Base-by-base conservation (phyloP, 2,329 filamentous ascomycete species). In the Colletotrichum simmondsii region DNA sequence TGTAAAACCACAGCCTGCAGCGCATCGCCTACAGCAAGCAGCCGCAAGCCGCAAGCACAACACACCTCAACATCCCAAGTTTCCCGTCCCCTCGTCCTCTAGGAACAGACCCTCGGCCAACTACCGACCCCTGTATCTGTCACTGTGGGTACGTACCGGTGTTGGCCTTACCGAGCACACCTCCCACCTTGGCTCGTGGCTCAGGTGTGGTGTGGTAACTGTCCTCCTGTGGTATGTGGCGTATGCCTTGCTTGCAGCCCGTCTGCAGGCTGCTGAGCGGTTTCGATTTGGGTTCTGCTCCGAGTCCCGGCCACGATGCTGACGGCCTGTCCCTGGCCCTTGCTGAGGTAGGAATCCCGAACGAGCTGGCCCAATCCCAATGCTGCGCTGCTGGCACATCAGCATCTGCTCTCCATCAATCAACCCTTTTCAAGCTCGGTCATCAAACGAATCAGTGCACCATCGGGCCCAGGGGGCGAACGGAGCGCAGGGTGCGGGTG, bases 401-500 rank as follows among this genome's bases (percentile, higher is more conserved):
- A 49, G 26, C 42, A 37, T 49, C 32, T 26, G 16, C 32, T 68
- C 49, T 49, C 62, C 56, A n/a, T 66, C 68, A 46, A 54, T 46
- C 68, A 59, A 56, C 37, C 53, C 65, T 69, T 37, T 52, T 42
- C 65, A 56, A 59, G 65, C 37, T 72, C 52, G 64, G 68, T 68
- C 69, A 72, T 69, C 69, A 60, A 63, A 69, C 54, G 32, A 69
- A 64, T 59, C 59, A 72, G 69, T 72, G 69, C 69, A 54, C 59
- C 59, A 32, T 57, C 65, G 62, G 58, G 65, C 58, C 37, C 53
- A 42, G 64, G 49, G 49, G 54, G 56, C 52, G 49, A 60, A 61
- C 63, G 35, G 52, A 61, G 28, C 49, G 26, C 30, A 58, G 53
- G 52, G 57, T 46, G 58, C 69, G 53, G 65, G 65, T 37, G 6